These are phyloP conservation scores for Fragaria vesca DNA, from an alignment of 306 rosid genomes.

Conservation along the genomic window DNA sequence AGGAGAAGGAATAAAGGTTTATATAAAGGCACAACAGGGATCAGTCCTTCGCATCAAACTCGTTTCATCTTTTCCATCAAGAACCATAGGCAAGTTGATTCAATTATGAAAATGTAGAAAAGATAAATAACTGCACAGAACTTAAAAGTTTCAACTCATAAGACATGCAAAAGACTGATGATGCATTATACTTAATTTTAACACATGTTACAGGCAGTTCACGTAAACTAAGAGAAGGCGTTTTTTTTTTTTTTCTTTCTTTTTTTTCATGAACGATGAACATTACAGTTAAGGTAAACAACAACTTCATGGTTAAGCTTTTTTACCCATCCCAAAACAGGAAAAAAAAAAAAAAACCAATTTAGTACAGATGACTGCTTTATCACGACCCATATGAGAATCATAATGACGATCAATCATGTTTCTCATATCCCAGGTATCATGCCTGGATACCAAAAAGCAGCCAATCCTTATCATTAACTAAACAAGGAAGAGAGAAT, in stretches of 20 bases:
- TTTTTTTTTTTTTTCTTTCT: no score
- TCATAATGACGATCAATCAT: not conserved
- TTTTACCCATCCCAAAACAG: slow-evolving; percentile 2
- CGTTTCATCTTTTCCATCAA: not conserved
- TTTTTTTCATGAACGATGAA: no score
- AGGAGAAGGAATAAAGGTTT: not conserved
- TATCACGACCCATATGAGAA: not conserved
- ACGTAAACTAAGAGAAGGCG: not conserved
- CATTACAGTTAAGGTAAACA: not conserved
- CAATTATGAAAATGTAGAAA: not conserved
- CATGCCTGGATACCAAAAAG: not conserved
- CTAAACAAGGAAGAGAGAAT: not conserved
- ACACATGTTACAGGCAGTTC: not conserved
- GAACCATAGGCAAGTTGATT: not conserved
- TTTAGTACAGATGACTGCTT: not conserved
- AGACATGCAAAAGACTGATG: slow-evolving; percentile 3
- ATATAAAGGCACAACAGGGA: not conserved
- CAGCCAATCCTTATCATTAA: not conserved
- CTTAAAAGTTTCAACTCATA: not conserved
- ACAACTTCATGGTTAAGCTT: not conserved
- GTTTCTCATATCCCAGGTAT: not conserved
- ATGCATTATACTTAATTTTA: not conserved
- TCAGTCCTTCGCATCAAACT: not conserved
- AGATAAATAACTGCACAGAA: not conserved
- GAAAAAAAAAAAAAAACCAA: no score